These are phyloP conservation scores for Aegilops tauschii DNA, from an alignment of 176 grass and related monocot genomes.

Conservation along the genomic window DNA sequence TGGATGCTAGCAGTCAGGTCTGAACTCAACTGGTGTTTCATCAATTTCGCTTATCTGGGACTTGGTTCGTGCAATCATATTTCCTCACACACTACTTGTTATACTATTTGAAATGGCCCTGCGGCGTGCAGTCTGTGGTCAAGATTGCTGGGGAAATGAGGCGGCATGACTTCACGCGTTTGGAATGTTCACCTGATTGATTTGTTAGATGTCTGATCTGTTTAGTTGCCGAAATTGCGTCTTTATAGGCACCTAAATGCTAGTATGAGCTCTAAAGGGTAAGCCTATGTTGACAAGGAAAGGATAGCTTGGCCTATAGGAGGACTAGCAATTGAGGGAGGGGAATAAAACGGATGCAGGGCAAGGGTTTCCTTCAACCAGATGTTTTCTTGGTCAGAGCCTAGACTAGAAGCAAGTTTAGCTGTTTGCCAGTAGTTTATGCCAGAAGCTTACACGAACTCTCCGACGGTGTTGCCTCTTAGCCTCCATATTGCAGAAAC, in stretches of 20 bases:
- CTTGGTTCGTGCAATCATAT: background rate
- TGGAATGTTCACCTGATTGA: background rate
- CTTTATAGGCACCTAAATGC: conserved; percentile 37
- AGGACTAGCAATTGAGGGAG: background rate
- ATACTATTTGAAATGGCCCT: conserved; percentile 10
- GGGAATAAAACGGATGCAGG: conserved; percentile 29
- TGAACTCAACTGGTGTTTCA: background rate
- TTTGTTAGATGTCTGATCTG: conserved; percentile 1
- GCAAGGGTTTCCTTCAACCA: conserved; percentile 7
- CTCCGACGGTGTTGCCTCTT: too few relatives aligned
- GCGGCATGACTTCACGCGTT: conserved; percentile 35
- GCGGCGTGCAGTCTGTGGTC: background rate
- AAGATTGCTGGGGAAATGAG: conserved; percentile 28
- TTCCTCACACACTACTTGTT: background rate
- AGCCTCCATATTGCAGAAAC: background rate
- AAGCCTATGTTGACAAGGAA: conserved; percentile 42
- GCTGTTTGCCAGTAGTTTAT: background rate
- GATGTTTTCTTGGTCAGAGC: conserved; percentile 15
- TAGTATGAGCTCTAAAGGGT: background rate
- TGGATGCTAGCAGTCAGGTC: background rate
- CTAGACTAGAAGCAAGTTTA: conserved; percentile 11
- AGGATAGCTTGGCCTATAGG: conserved; percentile 56
- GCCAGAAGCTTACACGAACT: conserved; percentile 6
- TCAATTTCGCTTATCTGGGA: background rate
- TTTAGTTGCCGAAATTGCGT: background rate